These are phyloP conservation scores for Backusella parvicylindrica DNA, from an alignment of 192 early-diverging fungal species.

Conservation along the genomic window DNA sequence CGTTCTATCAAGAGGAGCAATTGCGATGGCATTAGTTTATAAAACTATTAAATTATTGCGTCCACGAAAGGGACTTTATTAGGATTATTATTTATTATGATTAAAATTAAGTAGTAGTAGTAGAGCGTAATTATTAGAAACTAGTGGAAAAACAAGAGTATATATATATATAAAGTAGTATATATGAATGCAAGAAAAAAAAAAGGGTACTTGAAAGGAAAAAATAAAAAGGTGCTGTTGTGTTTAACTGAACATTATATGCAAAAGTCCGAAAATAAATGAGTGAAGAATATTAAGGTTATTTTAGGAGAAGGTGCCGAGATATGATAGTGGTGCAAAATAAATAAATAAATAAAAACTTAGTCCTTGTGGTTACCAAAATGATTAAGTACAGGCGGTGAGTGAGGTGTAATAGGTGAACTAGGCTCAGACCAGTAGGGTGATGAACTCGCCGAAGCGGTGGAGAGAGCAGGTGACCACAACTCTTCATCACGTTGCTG, in stretches of 20 bases:
- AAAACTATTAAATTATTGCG: background rate
- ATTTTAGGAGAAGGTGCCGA: background rate
- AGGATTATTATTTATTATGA: background rate
- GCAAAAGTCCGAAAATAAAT: background rate
- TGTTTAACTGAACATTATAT: background rate
- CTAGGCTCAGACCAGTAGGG: slow-evolving; percentile 3
- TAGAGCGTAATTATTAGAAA: background rate
- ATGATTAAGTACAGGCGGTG: background rate
- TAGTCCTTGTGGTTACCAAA: background rate
- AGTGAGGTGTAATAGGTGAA: slow-evolving; percentile 4
- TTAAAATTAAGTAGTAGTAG: background rate
- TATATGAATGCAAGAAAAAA: background rate
- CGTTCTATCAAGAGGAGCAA: slow-evolving; percentile 2
- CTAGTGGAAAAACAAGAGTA: background rate
- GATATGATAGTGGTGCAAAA: background rate
- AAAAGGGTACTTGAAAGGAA: background rate
- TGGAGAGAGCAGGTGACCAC: background rate
- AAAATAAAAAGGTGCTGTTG: background rate
- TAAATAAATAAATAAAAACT: background rate
- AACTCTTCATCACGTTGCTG: background rate
- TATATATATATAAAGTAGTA: background rate
- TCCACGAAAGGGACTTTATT: background rate
- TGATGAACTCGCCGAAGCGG: background rate
- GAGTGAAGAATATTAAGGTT: background rate
- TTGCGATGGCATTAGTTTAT: background rate